phyloP scores from a whole-genome alignment of 1,139 yeast genomes.

The Blastobotrys elegans region DNA sequence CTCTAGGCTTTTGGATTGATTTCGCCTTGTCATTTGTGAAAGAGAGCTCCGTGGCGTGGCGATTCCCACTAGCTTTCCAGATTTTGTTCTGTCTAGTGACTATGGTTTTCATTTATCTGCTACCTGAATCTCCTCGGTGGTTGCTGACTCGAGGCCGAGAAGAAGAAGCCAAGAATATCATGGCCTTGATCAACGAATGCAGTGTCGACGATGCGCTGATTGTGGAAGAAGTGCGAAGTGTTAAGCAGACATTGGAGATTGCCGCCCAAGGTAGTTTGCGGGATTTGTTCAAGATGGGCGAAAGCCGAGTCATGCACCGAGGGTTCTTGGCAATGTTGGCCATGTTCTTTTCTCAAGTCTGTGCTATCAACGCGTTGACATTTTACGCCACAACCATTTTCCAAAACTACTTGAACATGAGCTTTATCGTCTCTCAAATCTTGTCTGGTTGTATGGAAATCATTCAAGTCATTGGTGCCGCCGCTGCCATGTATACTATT shows the following conservation, averaged over 20 bases:
- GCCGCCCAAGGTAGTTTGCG: constrained; percentile 17
- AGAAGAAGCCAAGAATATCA: constrained; percentile 45
- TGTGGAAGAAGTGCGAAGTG: constrained; percentile 25
- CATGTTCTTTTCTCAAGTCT: constrained; percentile 61
- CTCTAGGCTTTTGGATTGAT: constrained; percentile 68
- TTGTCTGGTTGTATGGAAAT: constrained; percentile 43
- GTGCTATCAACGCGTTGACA: constrained; percentile 62
- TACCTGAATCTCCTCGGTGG: constrained; percentile 51
- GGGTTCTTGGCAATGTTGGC: constrained; percentile 44
- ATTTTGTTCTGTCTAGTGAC: constrained; percentile 18
- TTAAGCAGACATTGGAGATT: constrained; percentile 21
- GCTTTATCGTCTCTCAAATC: constrained; percentile 36
- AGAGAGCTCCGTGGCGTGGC: constrained; percentile 47
- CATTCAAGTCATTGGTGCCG: constrained; percentile 25
- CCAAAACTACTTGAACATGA: constrained; percentile 40
- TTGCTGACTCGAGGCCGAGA: constrained; percentile 37
- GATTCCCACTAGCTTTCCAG: constrained; percentile 40
- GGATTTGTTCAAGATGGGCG: constrained; percentile 34
- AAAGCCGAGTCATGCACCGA: constrained; percentile 45
- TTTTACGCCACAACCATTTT: constrained; percentile 39
- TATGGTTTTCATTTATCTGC: constrained; percentile 18
- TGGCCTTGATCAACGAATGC: constrained; percentile 34
- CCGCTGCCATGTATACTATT: constrained; percentile 20
- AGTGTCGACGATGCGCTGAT: constrained; percentile 36
- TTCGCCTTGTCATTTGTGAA: constrained; percentile 41